These are phyloP conservation scores for Amorphotheca resinae DNA, from an alignment of 495 filamentous ascomycete genomes.

Conservation along the genomic window DNA sequence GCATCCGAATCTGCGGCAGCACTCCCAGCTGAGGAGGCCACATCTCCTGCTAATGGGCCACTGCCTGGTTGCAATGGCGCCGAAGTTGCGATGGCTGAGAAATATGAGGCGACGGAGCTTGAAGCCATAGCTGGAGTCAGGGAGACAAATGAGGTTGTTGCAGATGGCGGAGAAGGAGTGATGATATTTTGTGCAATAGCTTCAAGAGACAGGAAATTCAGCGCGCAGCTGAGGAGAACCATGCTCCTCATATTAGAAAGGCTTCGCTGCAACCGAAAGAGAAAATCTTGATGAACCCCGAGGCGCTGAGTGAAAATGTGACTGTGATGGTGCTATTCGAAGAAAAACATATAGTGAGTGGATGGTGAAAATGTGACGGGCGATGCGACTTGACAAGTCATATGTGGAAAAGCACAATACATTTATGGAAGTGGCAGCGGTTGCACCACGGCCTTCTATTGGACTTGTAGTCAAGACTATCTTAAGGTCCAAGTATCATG, in stretches of 20 bases:
- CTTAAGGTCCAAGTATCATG: conserved; percentile 3
- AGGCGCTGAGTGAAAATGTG: conserved; percentile 4
- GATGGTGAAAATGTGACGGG: not conserved
- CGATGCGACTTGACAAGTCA: not conserved
- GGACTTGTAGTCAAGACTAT: conserved; percentile 4
- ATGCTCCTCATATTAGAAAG: conserved; percentile 9
- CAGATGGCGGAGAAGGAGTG: not conserved
- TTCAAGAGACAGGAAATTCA: conserved; percentile 10
- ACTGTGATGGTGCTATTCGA: not conserved
- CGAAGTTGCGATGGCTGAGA: conserved; percentile 14
- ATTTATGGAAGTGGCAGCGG: conserved; percentile 13
- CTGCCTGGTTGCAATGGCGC: conserved; percentile 16
- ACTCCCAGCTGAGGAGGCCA: conserved; percentile 17
- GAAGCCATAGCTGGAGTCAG: conserved; percentile 19
- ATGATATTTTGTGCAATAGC: conserved; percentile 12
- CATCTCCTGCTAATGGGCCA: conserved; percentile 18
- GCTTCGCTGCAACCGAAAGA: not conserved
- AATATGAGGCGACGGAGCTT: conserved; percentile 15
- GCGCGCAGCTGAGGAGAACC: conserved; percentile 15
- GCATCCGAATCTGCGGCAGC: conserved; percentile 28
- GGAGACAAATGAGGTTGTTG: conserved; percentile 11
- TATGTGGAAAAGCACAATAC: conserved; percentile 4
- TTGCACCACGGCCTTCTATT: conserved; percentile 15
- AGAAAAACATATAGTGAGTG: not conserved
- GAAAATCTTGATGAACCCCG: conserved; percentile 2